Evolutionary conservation across 73 alveolate species (phyloP).

Genomic region (Breviolum minutum): DNA sequence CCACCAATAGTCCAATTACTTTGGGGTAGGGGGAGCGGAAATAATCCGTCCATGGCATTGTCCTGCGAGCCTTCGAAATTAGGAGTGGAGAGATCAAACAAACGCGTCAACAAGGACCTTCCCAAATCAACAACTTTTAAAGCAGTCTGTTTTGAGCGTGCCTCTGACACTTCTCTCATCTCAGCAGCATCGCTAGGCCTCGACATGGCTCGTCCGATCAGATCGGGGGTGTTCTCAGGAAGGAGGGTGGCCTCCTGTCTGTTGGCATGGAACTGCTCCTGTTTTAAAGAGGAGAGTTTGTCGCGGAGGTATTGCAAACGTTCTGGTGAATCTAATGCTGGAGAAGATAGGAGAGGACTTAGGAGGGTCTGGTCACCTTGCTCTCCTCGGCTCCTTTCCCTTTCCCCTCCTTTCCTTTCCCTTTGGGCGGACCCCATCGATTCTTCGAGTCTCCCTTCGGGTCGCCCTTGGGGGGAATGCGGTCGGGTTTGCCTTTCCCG

Average conservation of each 20-base stretch:
- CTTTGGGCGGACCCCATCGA: not conserved
- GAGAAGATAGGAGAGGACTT: too few relatives aligned
- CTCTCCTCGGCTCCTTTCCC: not conserved
- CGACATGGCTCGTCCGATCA: not conserved
- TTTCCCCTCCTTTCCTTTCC: not conserved
- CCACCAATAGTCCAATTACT: not conserved
- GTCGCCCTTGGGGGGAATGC: not conserved
- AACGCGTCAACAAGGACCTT: not conserved
- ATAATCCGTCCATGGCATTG: conserved; percentile 11
- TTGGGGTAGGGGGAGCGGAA: conserved; percentile 51
- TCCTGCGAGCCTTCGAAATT: not conserved
- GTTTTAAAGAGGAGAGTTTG: too few relatives aligned
- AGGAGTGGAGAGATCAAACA: not conserved
- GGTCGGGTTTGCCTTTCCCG: not conserved
- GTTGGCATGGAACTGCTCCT: too few relatives aligned
- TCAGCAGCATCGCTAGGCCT: not conserved
- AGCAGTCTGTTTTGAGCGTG: not conserved
- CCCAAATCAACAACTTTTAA: not conserved
- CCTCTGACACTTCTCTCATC: not conserved
- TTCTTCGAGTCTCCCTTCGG: not conserved
- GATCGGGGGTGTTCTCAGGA: not conserved
- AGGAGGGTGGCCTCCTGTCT: not conserved
- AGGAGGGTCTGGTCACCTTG: not conserved
- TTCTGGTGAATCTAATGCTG: too few relatives aligned
- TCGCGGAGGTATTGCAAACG: too few relatives aligned